Conservation (phyloP, 108 stramenopile genomes). For the Parmales sp. region DNA sequence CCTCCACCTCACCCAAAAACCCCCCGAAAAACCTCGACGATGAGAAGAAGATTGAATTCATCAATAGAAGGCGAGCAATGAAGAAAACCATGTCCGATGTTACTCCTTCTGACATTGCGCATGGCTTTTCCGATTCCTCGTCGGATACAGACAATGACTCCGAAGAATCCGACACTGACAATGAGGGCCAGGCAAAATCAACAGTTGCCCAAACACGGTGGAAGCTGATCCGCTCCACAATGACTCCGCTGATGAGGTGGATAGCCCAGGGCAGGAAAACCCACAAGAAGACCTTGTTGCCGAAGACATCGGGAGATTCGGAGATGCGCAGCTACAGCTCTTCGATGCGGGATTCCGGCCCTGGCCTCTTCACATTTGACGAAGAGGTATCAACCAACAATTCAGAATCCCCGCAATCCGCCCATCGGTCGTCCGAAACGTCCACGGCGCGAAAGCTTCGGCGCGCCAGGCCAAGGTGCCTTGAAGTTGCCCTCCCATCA, state of each 20-base stretch:
- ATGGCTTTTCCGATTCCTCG: neutral
- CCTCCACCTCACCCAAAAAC: neutral
- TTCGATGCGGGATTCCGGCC: too few species aligned
- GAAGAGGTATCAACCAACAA: neutral
- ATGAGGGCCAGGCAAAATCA: neutral
- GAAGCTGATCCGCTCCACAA: neutral
- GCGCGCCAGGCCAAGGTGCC: too few species aligned
- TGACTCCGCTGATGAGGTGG: slow-evolving; percentile 5
- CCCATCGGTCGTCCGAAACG: too few species aligned
- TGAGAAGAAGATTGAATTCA: neutral
- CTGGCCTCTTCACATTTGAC: neutral
- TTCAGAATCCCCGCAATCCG: neutral
- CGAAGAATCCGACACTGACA: neutral
- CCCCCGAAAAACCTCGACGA: neutral
- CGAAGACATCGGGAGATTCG: too few species aligned
- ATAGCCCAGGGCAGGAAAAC: neutral
- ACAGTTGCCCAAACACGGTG: neutral
- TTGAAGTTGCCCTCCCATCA: neutral
- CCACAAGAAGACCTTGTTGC: slow-evolving; percentile 3
- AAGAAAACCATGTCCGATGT: neutral
- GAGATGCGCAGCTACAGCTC: too few species aligned
- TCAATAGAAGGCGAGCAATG: neutral
- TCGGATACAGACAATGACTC: neutral
- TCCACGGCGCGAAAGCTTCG: too few species aligned
- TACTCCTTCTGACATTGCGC: neutral